Evolutionary conservation across 345 rosid species (phyloP).

Genomic region (Murraya paniculata): DNA sequence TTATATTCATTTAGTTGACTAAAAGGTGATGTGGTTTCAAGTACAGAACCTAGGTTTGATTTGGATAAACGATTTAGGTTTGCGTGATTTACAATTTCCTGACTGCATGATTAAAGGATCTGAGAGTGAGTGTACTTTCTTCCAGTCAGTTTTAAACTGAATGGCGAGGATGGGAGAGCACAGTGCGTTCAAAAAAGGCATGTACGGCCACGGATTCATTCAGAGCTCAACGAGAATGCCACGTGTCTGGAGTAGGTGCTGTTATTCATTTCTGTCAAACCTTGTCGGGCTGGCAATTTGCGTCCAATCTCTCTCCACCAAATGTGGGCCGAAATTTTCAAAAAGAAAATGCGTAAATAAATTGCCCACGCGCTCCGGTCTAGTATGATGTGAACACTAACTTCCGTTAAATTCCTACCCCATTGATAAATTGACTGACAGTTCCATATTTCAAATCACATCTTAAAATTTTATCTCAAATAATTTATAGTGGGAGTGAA

Average conservation of each 20-base stretch:
- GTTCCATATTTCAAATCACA: no score
- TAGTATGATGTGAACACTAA: neutral
- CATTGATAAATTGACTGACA: no score
- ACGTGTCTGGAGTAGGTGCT: slow-evolving; percentile 27
- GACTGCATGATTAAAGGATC: no score
- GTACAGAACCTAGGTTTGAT: no score
- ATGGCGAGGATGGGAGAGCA: neutral
- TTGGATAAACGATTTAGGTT: no score
- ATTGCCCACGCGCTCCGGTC: neutral
- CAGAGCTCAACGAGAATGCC: slow-evolving; percentile 5
- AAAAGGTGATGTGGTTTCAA: no score
- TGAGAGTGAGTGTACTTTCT: no score
- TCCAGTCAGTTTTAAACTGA: neutral
- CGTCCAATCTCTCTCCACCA: neutral
- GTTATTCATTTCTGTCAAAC: slow-evolving; percentile 32
- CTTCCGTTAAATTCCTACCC: no score
- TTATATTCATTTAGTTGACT: no score
- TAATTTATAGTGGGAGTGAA: no score
- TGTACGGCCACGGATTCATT: slow-evolving; percentile 11
- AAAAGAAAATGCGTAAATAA: neutral
- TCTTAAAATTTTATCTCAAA: no score
- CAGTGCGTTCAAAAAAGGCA: neutral
- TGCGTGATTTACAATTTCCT: no score
- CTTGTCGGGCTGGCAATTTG: slow-evolving; percentile 35
- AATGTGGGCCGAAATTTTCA: neutral